A percentile compares a stretch with the other conserved stretches of the same genome.
phyloP scores from a whole-genome alignment of 1,284 basidiomycete genomes.

The Tylopilus sp. region DNA sequence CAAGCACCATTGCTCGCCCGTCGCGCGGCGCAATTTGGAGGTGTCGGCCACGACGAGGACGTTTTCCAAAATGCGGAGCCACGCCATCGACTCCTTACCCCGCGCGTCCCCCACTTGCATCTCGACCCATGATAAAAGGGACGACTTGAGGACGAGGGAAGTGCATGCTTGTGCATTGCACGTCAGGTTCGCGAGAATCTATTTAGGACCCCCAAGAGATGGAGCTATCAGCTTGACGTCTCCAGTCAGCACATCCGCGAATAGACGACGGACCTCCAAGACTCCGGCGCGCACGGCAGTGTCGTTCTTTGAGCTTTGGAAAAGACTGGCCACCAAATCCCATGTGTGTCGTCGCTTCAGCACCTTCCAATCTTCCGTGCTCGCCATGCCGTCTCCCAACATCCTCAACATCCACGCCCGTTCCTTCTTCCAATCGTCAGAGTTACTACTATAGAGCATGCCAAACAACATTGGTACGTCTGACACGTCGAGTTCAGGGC shows the following conservation, averaged over 20 bases:
- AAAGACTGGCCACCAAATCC: slow-evolving; percentile 81
- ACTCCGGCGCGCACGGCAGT: slow-evolving; percentile 51
- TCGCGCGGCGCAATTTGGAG: slow-evolving; percentile 47
- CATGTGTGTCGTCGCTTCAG: slow-evolving; percentile 82
- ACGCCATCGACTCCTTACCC: slow-evolving; percentile 47
- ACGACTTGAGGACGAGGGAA: slow-evolving; percentile 65
- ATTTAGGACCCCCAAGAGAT: neutral
- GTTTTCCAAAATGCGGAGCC: slow-evolving; percentile 71
- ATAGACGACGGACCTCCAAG: slow-evolving; percentile 52
- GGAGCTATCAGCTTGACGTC: neutral
- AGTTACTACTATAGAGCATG: slow-evolving; percentile 68
- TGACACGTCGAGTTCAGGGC: slow-evolving; percentile 49
- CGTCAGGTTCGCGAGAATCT: slow-evolving; percentile 73
- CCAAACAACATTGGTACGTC: slow-evolving; percentile 67
- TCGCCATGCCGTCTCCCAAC: slow-evolving; percentile 74
- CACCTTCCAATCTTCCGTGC: slow-evolving; percentile 75
- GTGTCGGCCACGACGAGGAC: slow-evolving; percentile 40
- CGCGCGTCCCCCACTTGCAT: slow-evolving; percentile 51
- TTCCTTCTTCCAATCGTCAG: slow-evolving; percentile 81
- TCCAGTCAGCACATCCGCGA: neutral
- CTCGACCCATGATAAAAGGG: slow-evolving; percentile 75
- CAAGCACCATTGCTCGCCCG: slow-evolving; percentile 54
- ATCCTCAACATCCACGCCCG: slow-evolving; percentile 77
- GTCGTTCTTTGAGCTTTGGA: slow-evolving; percentile 61
- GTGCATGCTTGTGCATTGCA: slow-evolving; percentile 62